These are phyloP conservation scores for Phalaenopsis hybrid DNA, from an alignment of 116 monocot species.

Conservation along the genomic window DNA sequence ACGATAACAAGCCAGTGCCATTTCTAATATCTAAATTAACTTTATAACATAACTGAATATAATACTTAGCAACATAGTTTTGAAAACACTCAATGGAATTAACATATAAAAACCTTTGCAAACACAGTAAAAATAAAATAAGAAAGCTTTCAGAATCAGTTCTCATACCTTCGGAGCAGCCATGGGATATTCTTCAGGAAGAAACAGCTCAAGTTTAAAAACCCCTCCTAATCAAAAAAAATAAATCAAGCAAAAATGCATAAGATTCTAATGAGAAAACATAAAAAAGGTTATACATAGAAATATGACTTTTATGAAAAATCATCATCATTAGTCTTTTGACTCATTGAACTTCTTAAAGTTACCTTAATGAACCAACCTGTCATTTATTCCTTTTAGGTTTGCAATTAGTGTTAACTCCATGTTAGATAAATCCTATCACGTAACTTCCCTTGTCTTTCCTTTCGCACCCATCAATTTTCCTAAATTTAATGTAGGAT, in stretches of 20 bases:
- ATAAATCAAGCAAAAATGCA: conserved; percentile 2
- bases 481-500: too few relatives aligned
- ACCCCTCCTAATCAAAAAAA: conserved; percentile 49
- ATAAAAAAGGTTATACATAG: background rate
- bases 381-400: background rate
- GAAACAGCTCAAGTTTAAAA: conserved; percentile 85
- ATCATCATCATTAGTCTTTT: background rate
- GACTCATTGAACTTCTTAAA: background rate
- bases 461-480: too few relatives aligned
- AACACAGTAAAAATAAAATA: background rate
- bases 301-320: background rate
- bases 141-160: background rate
- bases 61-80: background rate
- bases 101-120: background rate
- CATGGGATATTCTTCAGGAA: conserved; percentile 93
- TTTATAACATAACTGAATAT: background rate
- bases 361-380: background rate
- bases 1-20: background rate
- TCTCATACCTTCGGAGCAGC: conserved; percentile 77
- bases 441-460: background rate
- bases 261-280: background rate
- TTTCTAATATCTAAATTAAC: background rate
- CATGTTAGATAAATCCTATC: background rate
- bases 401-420: background rate
- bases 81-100: background rate